Evolutionary conservation across 2,329 filamentous ascomycete species (phyloP), one percentile per base, ranked within the genome.

Genomic region (Xylaria sp.): DNA sequence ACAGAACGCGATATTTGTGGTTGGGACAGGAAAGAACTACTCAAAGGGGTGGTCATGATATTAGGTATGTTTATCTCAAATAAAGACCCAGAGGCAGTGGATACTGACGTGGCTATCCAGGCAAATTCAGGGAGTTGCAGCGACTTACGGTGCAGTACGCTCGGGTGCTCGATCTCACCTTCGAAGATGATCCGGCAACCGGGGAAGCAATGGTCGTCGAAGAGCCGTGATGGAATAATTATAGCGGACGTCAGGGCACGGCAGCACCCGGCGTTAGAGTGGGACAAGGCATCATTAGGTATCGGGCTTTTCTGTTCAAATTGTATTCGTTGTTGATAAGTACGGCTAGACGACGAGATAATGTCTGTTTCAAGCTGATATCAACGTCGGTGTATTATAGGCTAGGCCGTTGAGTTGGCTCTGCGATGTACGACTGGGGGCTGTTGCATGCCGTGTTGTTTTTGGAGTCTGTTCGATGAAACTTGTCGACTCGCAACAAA

Each of bases 101-200:
- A 65, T 64, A 69, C 80, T 85, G 2, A 73, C 64, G 56, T 49
- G 20, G 68, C 65, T 54, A 38, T 74, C 97, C 74, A 97, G 94
- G 93, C 68, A 98, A 98, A 89, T 95, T 96, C 81, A 90, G 96
- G 65, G 97, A 98, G 78, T 85, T 99, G 36, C 96, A 99, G 80
- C 88, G 96, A 31, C 87, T 97, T 49, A 97, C 93, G n/a, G 93
- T 97, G 31, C 95, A 97, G 71, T 98, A 98, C 79, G 95, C 95
- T 13, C 89, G 93, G 71, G 83, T 94, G n/a, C 83, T 97, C 26
- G 92, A 91, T 65, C 83, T 93, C 44, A 85, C 84, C 6, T 73
- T 83, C 6, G 83, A 85, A 54, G 83, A 83, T 23, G 82, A 83
- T 17, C 3, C 23, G 23, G 79, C 79, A 13, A 36, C 33, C 20